phyloP scores from a whole-genome alignment of 257 asterid species.

The Fraxinus americana region DNA sequence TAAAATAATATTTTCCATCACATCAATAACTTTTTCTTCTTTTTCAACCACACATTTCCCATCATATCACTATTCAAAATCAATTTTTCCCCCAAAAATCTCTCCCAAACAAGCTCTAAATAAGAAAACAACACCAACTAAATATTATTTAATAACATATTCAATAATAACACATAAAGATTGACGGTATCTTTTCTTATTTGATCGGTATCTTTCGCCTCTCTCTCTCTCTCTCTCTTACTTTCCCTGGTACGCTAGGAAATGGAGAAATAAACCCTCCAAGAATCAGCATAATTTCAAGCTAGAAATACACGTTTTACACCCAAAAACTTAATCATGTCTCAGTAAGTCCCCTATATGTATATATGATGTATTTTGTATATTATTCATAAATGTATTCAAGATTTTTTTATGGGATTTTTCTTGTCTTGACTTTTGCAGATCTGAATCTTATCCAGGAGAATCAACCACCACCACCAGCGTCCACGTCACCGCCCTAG shows the following conservation, averaged over 20 bases:
- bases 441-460: constrained; percentile 47
- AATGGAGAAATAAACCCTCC: constrained; percentile 9
- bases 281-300: constrained; percentile 5
- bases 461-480: constrained; percentile 60
- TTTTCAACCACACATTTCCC: too few relatives aligned
- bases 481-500: constrained; percentile 88
- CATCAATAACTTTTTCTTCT: too few relatives aligned
- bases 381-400: not conserved
- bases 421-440: constrained; percentile 11
- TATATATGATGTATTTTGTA: not conserved
- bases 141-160: too few relatives aligned
- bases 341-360: constrained; percentile 30
- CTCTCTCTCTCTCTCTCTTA: not conserved
- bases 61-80: too few relatives aligned
- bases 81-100: too few relatives aligned
- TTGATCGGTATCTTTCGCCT: not conserved
- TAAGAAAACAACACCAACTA: too few relatives aligned
- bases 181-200: too few relatives aligned
- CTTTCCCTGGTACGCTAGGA: constrained; percentile 28
- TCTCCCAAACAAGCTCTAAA: too few relatives aligned
- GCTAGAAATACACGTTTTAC: constrained; percentile 17
- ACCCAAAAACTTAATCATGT: constrained; percentile 23
- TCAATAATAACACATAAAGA: too few relatives aligned
- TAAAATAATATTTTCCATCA: too few relatives aligned
- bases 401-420: not conserved